Evolutionary conservation across 164 flowering plant genomes (phyloP), one percentile per base, ranked within the genome.

Genomic region (Nymphaea thermarum): DNA sequence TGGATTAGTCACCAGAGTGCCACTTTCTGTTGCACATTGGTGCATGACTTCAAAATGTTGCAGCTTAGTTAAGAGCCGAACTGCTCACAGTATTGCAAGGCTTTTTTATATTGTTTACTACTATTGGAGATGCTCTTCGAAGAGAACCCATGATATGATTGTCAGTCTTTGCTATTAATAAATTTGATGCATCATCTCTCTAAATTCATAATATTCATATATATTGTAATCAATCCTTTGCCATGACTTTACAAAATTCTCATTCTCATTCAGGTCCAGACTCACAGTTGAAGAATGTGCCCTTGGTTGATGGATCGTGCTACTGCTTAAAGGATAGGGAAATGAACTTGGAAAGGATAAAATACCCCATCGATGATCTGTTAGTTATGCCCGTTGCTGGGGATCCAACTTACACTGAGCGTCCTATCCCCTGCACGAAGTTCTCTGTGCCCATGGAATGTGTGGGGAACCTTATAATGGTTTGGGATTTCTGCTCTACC

Each of bases 401-500:
- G 62, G 74, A 71, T 67, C 68, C 72, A 17, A 55, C 47, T 42
- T 71, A 60, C 42, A 44, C 66, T 15, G 63, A 71, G 17, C 74
- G 74, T 41, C 74, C 74, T 17, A 42, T 43, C 8, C 74, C 70
- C 43, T 47, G 66, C 61, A 67, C 55, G 15, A 18, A 66, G 51
- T 71, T 71, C 63, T 14, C 43, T 53, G 53, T 53, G 43, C 70
- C 74, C 47, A 67, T 66, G 66, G 66, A 62, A 18, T 43, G 14
- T 62, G 66, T 71, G 3, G 74, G 74, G 51, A 62, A 62, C 62
- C 66, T 71, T 51, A 47, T 71, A 60, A 71, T 67, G 74, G 74
- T 67, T 47, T 71, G 74, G 74, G 74, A 71, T 67, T 71, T 71
- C 55, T 71, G 69, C 62, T 71, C 69, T 44, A 61, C 74, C 42